Evolutionary conservation across 345 rosid genomes (phyloP), one percentile per base, ranked within the genome.

Genomic region (Syzygium jambos): DNA sequence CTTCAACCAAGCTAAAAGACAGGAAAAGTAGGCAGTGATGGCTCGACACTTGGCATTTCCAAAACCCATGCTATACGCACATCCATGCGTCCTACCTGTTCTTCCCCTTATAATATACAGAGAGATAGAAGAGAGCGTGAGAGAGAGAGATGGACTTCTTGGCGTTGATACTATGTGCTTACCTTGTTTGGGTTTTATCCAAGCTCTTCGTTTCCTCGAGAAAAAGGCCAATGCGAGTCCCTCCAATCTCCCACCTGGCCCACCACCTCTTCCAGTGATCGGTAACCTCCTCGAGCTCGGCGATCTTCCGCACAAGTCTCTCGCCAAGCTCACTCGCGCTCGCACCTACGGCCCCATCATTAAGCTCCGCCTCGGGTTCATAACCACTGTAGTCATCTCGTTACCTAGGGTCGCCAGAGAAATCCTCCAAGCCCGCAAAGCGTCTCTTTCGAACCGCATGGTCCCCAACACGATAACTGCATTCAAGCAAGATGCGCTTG

Each of bases 261-360:
- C 93, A 51, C 73, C 38, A 9, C 84, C 91, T 0, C 68, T 92
- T 13, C 94, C 93, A 13, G 85, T 91, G 77, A 85, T 93, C 23
- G 94, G 95, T 17, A 93, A 91, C 88, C 91, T 94, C 88, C 88
- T 91, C 17, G 82, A 73, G 11, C 85, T 93, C 30, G 93, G 94
- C 52, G 82, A 77, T 34, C 89, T 87, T 9, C 89, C 93, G 49
- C 94, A 92, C 77, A 83, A 30, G 68, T 86, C 91, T 83, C 88
- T 94, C 15, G 88, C 90, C 30, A 23, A 89, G 46, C 89, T 94
- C 54, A 88, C 95, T 49, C 87, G 90, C 86, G 89, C 95, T 49
- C 87, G 90, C 86, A 89, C 85, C 3, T 85, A 89, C 85, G 95
- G 94, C 83, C 94, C 92, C 27, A 80, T 93, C 61, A 93, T 92